Evolutionary conservation across 2,329 filamentous ascomycete species (phyloP).

Genomic region (Fusarium pilosicola): DNA sequence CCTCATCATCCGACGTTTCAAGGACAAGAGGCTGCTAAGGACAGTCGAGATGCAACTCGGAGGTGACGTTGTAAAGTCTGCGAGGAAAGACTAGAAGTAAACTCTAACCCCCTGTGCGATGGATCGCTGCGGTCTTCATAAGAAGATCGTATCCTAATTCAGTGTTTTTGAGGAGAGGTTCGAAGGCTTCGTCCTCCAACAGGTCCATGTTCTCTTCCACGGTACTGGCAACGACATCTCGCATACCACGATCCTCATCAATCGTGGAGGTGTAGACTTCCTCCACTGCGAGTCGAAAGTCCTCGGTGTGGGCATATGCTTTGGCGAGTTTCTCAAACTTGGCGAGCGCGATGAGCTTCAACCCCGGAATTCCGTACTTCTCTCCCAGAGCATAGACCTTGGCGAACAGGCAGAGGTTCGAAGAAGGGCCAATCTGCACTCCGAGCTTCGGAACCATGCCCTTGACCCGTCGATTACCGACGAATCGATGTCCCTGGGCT

Average conservation of each 20-base stretch:
- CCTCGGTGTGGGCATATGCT: neutral
- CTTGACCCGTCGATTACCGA: fast-evolving
- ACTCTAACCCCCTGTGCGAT: no score
- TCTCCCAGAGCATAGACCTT: conserved; percentile 3
- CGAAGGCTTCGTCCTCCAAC: fast-evolving
- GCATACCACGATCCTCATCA: neutral
- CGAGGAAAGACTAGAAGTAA: neutral
- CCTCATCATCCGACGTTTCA: neutral
- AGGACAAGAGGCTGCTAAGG: neutral
- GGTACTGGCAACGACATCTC: neutral
- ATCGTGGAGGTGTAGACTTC: conserved; percentile 7
- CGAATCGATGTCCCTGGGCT: fast-evolving
- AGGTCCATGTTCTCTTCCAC: fast-evolving
- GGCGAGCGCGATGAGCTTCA: neutral
- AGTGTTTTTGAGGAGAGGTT: neutral
- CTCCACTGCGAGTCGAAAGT: neutral
- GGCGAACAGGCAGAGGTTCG: neutral
- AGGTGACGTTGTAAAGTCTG: neutral
- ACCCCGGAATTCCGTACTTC: neutral
- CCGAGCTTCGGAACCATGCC: neutral
- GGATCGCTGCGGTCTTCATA: neutral
- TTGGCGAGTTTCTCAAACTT: neutral
- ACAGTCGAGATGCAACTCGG: neutral
- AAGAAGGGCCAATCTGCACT: neutral
- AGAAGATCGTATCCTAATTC: neutral